A percentile compares a stretch with the other conserved stretches of the same genome.
Evolutionary conservation across 345 rosid species (phyloP).

Genomic region (Anacardium occidentale): DNA sequence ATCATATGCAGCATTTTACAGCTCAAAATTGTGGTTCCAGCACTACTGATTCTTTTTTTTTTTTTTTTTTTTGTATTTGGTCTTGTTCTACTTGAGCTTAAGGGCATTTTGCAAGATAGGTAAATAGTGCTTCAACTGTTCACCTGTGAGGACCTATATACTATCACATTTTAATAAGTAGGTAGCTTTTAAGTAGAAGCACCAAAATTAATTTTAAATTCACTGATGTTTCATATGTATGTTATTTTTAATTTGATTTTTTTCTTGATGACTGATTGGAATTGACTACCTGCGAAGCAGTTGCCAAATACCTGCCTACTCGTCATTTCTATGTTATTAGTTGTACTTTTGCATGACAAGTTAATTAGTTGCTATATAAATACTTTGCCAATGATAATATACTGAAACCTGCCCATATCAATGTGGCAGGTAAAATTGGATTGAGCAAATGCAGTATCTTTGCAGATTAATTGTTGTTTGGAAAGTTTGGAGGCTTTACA

Average conservation of each 20-base stretch:
- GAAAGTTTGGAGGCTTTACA: conserved; percentile 9
- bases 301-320: not conserved
- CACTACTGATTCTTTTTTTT: not conserved
- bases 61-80: not conserved
- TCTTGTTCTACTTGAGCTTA: not conserved
- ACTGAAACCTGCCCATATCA: conserved; percentile 16
- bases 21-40: not conserved
- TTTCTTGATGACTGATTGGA: not conserved
- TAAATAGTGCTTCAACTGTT: conserved; percentile 6
- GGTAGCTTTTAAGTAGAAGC: not conserved
- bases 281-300: not conserved
- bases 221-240: not conserved
- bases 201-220: not conserved
- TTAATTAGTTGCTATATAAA: conserved; percentile 4
- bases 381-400: conserved; percentile 13
- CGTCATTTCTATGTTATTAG: not conserved
- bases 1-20: not conserved
- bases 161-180: not conserved
- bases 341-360: conserved; percentile 6
- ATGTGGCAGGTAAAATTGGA: conserved; percentile 20
- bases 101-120: not conserved
- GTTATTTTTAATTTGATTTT: not conserved
- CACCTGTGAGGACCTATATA: conserved; percentile 5
- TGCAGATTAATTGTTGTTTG: conserved; percentile 19
- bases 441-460: conserved; percentile 4